Evolutionary conservation across 2,329 filamentous ascomycete species (phyloP).

Genomic region (Ophiostoma piceae): DNA sequence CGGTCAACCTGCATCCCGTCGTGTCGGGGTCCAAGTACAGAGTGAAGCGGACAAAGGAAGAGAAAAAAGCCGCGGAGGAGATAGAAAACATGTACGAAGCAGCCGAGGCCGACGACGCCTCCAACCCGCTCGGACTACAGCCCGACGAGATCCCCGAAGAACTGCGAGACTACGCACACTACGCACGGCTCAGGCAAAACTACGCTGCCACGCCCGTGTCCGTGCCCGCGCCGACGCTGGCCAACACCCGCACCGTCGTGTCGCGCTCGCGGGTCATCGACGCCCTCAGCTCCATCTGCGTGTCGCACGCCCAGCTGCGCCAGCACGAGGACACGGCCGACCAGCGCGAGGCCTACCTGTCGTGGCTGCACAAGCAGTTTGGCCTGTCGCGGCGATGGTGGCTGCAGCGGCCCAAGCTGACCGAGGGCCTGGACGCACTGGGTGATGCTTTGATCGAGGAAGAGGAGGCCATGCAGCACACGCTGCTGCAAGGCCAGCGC

Average conservation of each 20-base stretch:
- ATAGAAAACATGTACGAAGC: neutral
- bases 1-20: neutral
- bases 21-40: neutral
- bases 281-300: conserved; percentile 24
- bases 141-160: conserved; percentile 1
- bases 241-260: conserved; percentile 16
- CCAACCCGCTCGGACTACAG: neutral
- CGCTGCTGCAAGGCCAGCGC: conserved; percentile 21
- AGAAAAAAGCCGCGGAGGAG: neutral
- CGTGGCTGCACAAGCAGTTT: conserved; percentile 25
- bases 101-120: neutral
- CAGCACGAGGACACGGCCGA: neutral
- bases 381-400: conserved; percentile 24
- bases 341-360: conserved; percentile 21
- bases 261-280: conserved; percentile 20
- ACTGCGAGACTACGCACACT: neutral
- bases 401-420: conserved; percentile 19
- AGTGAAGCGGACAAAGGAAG: neutral
- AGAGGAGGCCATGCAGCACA: conserved; percentile 14
- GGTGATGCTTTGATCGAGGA: conserved; percentile 23
- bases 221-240: conserved; percentile 15
- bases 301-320: conserved; percentile 18
- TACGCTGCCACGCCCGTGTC: neutral
- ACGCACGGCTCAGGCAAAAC: neutral
- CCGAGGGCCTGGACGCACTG: conserved; percentile 17